Evolutionary conservation across 2,329 filamentous ascomycete species (phyloP).

Genomic region (Penicillium sp.): DNA sequence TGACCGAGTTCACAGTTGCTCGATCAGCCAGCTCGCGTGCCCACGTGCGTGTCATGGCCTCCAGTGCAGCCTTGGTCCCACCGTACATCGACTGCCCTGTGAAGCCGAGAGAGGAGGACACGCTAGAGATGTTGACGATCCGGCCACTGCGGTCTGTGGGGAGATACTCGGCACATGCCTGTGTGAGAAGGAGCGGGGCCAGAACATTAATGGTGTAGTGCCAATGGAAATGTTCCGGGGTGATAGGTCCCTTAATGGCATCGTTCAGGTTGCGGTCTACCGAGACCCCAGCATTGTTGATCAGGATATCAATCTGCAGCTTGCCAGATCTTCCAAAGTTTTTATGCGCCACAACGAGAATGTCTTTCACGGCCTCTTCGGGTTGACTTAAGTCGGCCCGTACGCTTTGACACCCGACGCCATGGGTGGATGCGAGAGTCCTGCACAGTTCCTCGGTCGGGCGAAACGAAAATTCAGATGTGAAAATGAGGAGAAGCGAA

Average conservation of each 20-base stretch:
- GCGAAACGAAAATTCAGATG: slow-evolving; percentile 54
- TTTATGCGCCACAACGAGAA: slow-evolving; percentile 55
- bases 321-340: slow-evolving; percentile 48
- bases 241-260: slow-evolving; percentile 54
- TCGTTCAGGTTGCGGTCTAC: slow-evolving; percentile 55
- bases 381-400: slow-evolving; percentile 66
- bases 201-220: slow-evolving; percentile 77
- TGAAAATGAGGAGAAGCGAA: slow-evolving; percentile 66
- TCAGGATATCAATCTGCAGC: slow-evolving; percentile 71
- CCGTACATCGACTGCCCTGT: slow-evolving; percentile 57
- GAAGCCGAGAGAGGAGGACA: slow-evolving; percentile 55
- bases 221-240: slow-evolving; percentile 59
- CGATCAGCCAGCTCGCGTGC: slow-evolving; percentile 56
- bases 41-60: slow-evolving; percentile 66
- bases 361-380: slow-evolving; percentile 51
- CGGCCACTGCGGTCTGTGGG: slow-evolving; percentile 61
- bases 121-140: slow-evolving; percentile 57
- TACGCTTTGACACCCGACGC: slow-evolving; percentile 55
- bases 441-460: slow-evolving; percentile 51
- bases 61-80: slow-evolving; percentile 61
- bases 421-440: slow-evolving; percentile 52
- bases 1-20: slow-evolving; percentile 60
- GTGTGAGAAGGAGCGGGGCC: slow-evolving; percentile 69
- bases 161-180: slow-evolving; percentile 65
- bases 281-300: slow-evolving; percentile 76